Base-by-base conservation (phyloP, 179 eudicot genomes). In the Pouteria campechiana region DNA sequence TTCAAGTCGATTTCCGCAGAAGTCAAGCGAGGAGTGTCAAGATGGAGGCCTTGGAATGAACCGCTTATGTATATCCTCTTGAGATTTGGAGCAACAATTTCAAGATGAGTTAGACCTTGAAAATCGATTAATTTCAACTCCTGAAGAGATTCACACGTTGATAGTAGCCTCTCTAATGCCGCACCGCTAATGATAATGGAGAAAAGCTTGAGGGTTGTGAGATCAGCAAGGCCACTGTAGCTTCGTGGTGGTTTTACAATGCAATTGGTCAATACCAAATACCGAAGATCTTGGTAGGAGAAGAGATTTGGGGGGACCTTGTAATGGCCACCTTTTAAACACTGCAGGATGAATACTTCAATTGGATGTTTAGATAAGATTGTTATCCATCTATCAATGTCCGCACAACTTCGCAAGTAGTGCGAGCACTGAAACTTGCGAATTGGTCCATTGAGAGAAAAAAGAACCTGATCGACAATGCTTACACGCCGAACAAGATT, bases 381-480 rank as follows among this genome's bases (percentile, higher is more conserved):
- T 55, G 86, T 90, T 7, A 90, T 54, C 98, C 98, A 90, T 46
- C 86, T 95, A 69, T 86, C 92, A 36, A 90, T 63, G 47, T 86
- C 93, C 4, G 88, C 74, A 17, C 76, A 79, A 48, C 73, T 61
- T 55, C 69, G 87, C 52, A 86, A 63, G 59, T 65, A 67, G 36
- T 82, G 69, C 32, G 69, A 66, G 15, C 82, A 45, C 48, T 54
- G 67, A 57, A 90, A 90, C 60, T 68, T 79, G 62, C 79, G 82
- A 48, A 90, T 86, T 1, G 96, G 96, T 42, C 96, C 98, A 34
- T 77, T 72, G 55, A 86, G 98, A 41, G 86, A 92, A 38, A 90
- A 50, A 41, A 90, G 81, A 52, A 57, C 71, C 8, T 56, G 74
- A 22, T 78, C 74, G 23, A 90, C 68, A 37, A 86, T 86, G 17